Base-by-base conservation (phyloP, 805 yeast species). In the Candida wancherniae region DNA sequence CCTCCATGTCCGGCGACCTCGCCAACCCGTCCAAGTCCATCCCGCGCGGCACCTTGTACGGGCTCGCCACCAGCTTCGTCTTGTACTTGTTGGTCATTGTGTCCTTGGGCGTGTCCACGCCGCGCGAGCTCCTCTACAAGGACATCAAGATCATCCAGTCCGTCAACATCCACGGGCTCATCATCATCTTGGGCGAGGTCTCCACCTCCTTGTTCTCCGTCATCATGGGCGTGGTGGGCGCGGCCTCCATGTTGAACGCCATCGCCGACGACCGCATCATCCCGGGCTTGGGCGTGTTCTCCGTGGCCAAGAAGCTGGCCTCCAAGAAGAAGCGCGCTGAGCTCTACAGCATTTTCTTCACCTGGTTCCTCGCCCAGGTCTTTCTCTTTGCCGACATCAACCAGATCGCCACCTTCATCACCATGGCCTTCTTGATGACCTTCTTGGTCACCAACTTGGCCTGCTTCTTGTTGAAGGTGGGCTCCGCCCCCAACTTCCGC, bases 401-500 rank as follows among this genome's bases (percentile, higher is more conserved):
- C 58, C 84, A 83, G 55, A 87, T 92, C 55, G 98, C 98, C 2
- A 82, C 94, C 0, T 80, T 87, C 48, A 90, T 92, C 39, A 90
- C 97, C 1, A 87, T 94, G 97, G 95, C 98, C 0, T 90, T 87
- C 49, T 66, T 92, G 31, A 84, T 90, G 92, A 92, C 99, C 0
- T 92, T 92, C 49, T 80, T 90, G 28, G 95, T 90, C 2, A 87
- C 94, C 20, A 92, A 92, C 50, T 57, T 90, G 40, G 97, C 98
- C 3, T 94, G 98, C 54, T 87, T 90, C 51, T 58, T 92, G 31
- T 67, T 92, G 45, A 82, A 80, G 41, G 61, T 92, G 4, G 90
- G 96, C 0, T 76, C 95, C 1, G 98, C 98, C 4, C 98, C 99
- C n/a, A 92, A 94, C 55, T 92, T 92, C 59, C 68, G 99, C 49